These are phyloP conservation scores for Colletotrichum acutatum DNA, from an alignment of 2,329 filamentous ascomycete genomes.

Conservation along the genomic window DNA sequence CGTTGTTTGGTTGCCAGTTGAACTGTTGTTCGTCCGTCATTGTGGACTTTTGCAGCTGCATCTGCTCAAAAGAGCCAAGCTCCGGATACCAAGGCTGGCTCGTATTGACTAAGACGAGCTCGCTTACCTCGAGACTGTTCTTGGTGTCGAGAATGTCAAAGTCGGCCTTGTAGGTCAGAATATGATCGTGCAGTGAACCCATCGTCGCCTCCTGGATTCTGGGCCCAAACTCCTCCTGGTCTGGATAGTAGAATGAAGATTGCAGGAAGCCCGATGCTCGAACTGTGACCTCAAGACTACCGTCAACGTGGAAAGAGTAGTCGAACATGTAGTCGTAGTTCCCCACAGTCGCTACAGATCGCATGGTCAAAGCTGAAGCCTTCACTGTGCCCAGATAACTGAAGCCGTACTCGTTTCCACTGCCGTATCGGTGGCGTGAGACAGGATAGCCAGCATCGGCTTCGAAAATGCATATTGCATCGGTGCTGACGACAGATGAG, in stretches of 20 bases:
- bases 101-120: slow-evolving; percentile 44
- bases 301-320: slow-evolving; percentile 49
- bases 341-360: slow-evolving; percentile 46
- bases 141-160: slow-evolving; percentile 49
- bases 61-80: slow-evolving; percentile 48
- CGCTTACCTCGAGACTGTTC: slow-evolving; percentile 49
- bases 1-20: slow-evolving; percentile 55
- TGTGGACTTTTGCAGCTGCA: slow-evolving; percentile 40
- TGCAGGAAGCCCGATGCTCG: slow-evolving; percentile 52
- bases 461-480: slow-evolving; percentile 54
- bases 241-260: slow-evolving; percentile 46
- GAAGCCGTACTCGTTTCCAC: slow-evolving; percentile 42
- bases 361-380: slow-evolving; percentile 41
- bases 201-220: slow-evolving; percentile 46
- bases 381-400: slow-evolving; percentile 46
- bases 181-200: slow-evolving; percentile 51
- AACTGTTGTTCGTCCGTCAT: slow-evolving; percentile 42
- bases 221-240: slow-evolving; percentile 48
- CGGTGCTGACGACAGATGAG: slow-evolving; percentile 42
- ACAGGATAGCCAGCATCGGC: slow-evolving; percentile 48
- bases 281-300: slow-evolving; percentile 51
- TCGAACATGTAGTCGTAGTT: slow-evolving; percentile 57
- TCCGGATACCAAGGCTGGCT: slow-evolving; percentile 51
- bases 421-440: slow-evolving; percentile 46
- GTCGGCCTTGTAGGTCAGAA: slow-evolving; percentile 53